Evolutionary conservation across 805 yeast genomes (phyloP).

Genomic region (Candida chauliodis): DNA sequence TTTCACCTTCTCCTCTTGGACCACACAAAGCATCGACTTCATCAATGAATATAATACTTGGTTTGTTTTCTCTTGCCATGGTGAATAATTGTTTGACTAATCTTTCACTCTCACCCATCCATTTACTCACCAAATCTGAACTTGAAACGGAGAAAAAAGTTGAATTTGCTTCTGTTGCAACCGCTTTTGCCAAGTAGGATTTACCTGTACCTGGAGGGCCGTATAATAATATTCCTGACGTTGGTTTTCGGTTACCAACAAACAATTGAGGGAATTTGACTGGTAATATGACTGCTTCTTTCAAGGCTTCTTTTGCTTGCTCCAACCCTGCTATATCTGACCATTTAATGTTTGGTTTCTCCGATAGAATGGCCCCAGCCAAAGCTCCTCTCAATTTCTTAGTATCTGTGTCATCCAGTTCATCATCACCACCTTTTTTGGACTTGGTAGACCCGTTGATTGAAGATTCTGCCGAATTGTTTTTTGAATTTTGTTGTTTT

Average conservation of each 20-base stretch:
- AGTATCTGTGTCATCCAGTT: slow-evolving; percentile 63
- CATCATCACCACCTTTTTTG: slow-evolving; percentile 54
- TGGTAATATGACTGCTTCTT: slow-evolving; percentile 95
- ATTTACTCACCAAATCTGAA: slow-evolving; percentile 90
- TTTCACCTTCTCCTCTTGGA: slow-evolving; percentile 96
- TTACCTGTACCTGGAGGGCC: slow-evolving; percentile 95
- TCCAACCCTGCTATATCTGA: slow-evolving; percentile 95
- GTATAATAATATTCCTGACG: slow-evolving; percentile 75
- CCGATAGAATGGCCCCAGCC: slow-evolving; percentile 86
- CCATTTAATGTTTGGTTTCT: slow-evolving; percentile 92
- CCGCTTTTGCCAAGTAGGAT: slow-evolving; percentile 94
- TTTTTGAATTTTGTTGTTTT: slow-evolving; percentile 44
- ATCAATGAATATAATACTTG: slow-evolving; percentile 93
- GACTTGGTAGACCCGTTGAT: slow-evolving; percentile 57
- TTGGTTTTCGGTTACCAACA: slow-evolving; percentile 91
- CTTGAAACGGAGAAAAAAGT: slow-evolving; percentile 96
- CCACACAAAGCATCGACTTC: slow-evolving; percentile 98
- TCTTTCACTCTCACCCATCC: slow-evolving; percentile 99
- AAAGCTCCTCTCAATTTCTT: slow-evolving; percentile 88
- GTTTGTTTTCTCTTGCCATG: slow-evolving; percentile 95
- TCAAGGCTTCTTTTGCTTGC: slow-evolving; percentile 90
- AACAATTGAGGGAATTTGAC: slow-evolving; percentile 94
- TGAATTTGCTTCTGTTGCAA: slow-evolving; percentile 96
- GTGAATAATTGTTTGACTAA: slow-evolving; percentile 90
- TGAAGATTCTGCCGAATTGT: slow-evolving; percentile 43